phyloP scores from a whole-genome alignment of 805 yeast species.

The Millerozyma acaciae region DNA sequence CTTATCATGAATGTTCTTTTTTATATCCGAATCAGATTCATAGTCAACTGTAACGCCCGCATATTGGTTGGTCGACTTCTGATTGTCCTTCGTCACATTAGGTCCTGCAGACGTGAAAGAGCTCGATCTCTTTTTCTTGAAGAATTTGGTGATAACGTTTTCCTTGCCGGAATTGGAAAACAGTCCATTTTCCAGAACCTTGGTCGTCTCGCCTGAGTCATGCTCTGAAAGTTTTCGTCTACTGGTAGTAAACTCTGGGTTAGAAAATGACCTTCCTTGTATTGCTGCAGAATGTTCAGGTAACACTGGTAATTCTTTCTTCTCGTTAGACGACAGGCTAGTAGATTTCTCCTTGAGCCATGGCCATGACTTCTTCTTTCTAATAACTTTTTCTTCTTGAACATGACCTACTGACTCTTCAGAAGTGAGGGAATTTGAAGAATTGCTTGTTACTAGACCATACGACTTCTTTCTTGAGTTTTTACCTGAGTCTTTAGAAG shows the following conservation, averaged over 20 bases:
- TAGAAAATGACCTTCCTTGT: slow-evolving; percentile 34
- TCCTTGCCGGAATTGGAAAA: slow-evolving; percentile 23
- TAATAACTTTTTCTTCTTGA: slow-evolving; percentile 18
- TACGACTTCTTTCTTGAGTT: slow-evolving; percentile 13
- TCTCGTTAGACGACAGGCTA: slow-evolving; percentile 28
- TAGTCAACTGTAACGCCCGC: slow-evolving; percentile 25
- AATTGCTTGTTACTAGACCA: slow-evolving; percentile 9
- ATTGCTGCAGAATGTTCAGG: slow-evolving; percentile 13
- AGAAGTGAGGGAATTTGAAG: slow-evolving; percentile 7
- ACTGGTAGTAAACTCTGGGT: slow-evolving; percentile 26
- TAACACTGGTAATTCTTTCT: slow-evolving; percentile 17
- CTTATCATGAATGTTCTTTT: slow-evolving; percentile 14
- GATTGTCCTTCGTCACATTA: slow-evolving; percentile 3
- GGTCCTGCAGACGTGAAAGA: slow-evolving; percentile 9
- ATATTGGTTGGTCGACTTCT: too few species aligned
- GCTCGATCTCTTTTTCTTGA: slow-evolving; percentile 31
- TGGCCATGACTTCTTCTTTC: slow-evolving; percentile 40
- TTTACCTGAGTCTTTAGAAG: too few species aligned
- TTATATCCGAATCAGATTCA: slow-evolving; percentile 9
- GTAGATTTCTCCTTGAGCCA: slow-evolving; percentile 35
- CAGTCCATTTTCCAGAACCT: background rate
- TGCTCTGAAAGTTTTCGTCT: too few species aligned
- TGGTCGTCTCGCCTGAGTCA: background rate
- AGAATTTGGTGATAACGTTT: slow-evolving; percentile 38
- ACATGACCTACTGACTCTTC: slow-evolving; percentile 1